These are phyloP conservation scores for Saturnispora dispora DNA, from an alignment of 805 yeast genomes.

Conservation along the genomic window DNA sequence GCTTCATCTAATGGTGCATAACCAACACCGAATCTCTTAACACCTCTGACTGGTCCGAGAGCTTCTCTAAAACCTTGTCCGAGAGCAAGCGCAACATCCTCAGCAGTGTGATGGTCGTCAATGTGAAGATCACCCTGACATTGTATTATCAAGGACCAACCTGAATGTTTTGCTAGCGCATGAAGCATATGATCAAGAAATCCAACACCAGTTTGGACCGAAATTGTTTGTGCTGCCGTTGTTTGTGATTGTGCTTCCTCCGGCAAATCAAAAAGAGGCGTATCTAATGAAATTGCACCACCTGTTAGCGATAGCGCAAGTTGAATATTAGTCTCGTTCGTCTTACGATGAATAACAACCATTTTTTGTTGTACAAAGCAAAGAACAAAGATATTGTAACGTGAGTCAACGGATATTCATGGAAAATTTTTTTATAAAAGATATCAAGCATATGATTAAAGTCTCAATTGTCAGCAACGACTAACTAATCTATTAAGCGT, in stretches of 20 bases:
- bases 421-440: not conserved
- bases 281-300: constrained; percentile 51
- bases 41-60: constrained; percentile 80
- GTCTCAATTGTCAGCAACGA: not conserved
- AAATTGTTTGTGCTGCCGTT: constrained; percentile 65
- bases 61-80: constrained; percentile 88
- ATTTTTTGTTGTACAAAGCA: constrained; percentile 3
- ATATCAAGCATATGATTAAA: not conserved
- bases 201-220: constrained; percentile 87
- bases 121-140: constrained; percentile 93
- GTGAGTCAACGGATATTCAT: not conserved
- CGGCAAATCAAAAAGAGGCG: constrained; percentile 45
- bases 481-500: not conserved
- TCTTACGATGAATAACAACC: constrained; percentile 54
- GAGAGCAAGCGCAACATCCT: constrained; percentile 88
- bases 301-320: constrained; percentile 80
- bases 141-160: constrained; percentile 86
- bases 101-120: constrained; percentile 96
- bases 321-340: constrained; percentile 92
- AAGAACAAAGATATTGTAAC: not conserved
- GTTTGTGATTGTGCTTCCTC: constrained; percentile 16
- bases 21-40: constrained; percentile 85
- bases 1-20: constrained; percentile 98
- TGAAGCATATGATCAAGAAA: constrained; percentile 96
- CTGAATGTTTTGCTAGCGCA: constrained; percentile 93